phyloP scores from a whole-genome alignment of 495 filamentous ascomycete genomes.

The Xylaria venustula region DNA sequence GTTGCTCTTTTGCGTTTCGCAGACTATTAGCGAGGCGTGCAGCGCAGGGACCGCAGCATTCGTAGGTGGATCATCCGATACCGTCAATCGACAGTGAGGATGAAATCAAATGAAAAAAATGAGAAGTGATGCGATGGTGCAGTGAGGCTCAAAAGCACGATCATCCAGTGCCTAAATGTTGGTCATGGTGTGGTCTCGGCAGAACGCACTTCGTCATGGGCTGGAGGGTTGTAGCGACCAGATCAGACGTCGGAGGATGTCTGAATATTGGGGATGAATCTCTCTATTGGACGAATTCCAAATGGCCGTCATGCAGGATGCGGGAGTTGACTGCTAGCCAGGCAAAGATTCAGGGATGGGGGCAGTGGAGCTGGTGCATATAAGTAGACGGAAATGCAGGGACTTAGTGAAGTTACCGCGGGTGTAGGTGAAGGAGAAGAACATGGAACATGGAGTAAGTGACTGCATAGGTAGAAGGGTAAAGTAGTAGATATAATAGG shows the following conservation, averaged over 20 bases:
- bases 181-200: background rate
- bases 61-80: constrained; percentile 5
- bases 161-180: background rate
- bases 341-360: background rate
- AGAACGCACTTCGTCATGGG: background rate
- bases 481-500: background rate
- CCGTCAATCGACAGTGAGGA: background rate
- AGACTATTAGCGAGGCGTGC: constrained; percentile 3
- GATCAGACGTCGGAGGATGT: constrained; percentile 1
- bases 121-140: background rate
- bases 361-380: constrained; percentile 1
- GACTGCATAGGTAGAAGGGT: background rate
- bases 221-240: background rate
- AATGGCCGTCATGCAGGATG: constrained; percentile 4
- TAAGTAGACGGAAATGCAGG: constrained; percentile 11
- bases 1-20: constrained; percentile 2
- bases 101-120: background rate
- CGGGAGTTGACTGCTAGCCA: background rate
- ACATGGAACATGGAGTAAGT: too few relatives aligned
- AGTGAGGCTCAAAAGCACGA: background rate
- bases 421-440: background rate
- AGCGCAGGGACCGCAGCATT: constrained; percentile 1
- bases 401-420: constrained; percentile 1
- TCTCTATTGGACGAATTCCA: constrained; percentile 3
- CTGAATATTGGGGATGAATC: background rate